A percentile compares a stretch with the other conserved stretches of the same genome.
These are phyloP conservation scores for Fusarium hainanense DNA, from an alignment of 2,329 filamentous ascomycete genomes.

Conservation along the genomic window DNA sequence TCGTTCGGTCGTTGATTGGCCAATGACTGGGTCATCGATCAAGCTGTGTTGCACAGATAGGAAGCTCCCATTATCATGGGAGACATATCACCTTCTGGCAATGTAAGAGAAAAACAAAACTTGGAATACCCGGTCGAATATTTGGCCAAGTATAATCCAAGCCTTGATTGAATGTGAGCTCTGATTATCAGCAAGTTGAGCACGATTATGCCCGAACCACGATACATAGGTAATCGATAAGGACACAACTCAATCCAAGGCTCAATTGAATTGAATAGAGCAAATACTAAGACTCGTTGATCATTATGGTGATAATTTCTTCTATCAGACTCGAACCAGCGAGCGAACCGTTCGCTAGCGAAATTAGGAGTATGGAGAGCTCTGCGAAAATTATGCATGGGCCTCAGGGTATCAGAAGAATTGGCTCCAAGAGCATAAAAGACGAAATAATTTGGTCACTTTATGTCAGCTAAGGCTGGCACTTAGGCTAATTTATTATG, in stretches of 20 bases:
- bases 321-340: not conserved
- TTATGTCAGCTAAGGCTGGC: too few species aligned
- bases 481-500: too few species aligned
- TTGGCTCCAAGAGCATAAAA: too few species aligned
- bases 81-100: not conserved
- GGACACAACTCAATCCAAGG: not conserved
- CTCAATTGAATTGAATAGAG: not conserved
- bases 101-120: not conserved
- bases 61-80: not conserved
- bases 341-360: not conserved
- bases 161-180: not conserved
- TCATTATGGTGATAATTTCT: not conserved
- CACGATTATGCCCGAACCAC: not conserved
- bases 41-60: not conserved
- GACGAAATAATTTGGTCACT: too few species aligned
- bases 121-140: not conserved
- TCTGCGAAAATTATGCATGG: constrained; percentile 1
- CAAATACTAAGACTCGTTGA: not conserved
- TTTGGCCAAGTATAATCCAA: not conserved
- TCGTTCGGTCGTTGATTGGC: not conserved
- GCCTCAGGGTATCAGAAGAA: too few species aligned
- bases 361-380: not conserved
- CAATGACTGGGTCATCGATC: not conserved
- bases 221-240: not conserved
- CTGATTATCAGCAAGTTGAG: not conserved